Conservation (phyloP, 2,329 filamentous ascomycete genomes). For the Dactylellina drechsleri region DNA sequence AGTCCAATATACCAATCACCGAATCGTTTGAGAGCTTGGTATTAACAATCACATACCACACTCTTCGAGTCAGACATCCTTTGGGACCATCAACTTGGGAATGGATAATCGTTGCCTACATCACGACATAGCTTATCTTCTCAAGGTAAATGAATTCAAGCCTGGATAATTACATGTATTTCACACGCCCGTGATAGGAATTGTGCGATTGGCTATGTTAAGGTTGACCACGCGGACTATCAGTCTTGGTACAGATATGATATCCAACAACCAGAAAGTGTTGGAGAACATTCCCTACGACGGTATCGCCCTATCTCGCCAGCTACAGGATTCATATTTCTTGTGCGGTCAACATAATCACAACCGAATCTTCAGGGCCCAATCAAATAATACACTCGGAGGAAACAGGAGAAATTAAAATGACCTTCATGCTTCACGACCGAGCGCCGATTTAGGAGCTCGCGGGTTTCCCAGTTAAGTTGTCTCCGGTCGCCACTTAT, state of each 20-base stretch:
- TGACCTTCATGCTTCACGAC: not conserved
- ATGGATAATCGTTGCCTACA: conserved; percentile 32
- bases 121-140: conserved; percentile 22
- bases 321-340: conserved; percentile 28
- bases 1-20: no score
- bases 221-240: not conserved
- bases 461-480: not conserved
- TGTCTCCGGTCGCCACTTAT: not conserved
- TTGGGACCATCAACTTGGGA: no score
- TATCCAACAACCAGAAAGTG: conserved; percentile 24
- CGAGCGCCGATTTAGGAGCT: conserved; percentile 16
- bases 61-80: no score
- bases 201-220: conserved; percentile 8
- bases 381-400: conserved; percentile 16
- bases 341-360: conserved; percentile 6
- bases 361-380: conserved; percentile 5
- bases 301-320: not conserved
- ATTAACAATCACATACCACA: no score
- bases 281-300: conserved; percentile 19
- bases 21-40: no score
- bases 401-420: not conserved
- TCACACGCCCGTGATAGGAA: conserved; percentile 1
- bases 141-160: conserved; percentile 1
- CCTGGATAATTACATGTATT: not conserved
- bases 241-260: not conserved